Percentiles rank a stretch among this genome's conserved stretches.
Evolutionary conservation across 495 filamentous ascomycete genomes (phyloP).

Genomic region (Immersiella caudata): DNA sequence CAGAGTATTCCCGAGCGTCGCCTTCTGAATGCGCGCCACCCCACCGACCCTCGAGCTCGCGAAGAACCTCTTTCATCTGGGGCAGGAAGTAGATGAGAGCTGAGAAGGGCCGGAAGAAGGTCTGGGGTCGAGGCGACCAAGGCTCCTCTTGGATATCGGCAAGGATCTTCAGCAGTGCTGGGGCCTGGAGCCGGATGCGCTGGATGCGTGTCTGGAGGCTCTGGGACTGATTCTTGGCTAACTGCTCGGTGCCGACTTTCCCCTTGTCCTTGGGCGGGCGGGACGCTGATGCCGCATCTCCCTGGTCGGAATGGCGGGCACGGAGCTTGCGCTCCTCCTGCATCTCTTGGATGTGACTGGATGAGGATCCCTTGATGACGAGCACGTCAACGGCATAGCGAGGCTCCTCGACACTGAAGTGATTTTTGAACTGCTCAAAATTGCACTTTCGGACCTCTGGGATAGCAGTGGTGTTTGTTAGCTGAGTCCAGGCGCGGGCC

Average conservation of each 20-base stretch:
- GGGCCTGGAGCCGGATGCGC: neutral
- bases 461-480: neutral
- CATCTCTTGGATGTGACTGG: neutral
- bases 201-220: neutral
- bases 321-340: neutral
- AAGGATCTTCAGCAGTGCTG: neutral
- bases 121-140: neutral
- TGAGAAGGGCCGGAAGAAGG: neutral
- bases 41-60: neutral
- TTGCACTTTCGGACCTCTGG: slow-evolving; percentile 1
- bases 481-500: neutral
- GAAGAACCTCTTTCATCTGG: neutral
- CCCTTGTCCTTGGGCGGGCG: neutral
- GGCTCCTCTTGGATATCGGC: neutral
- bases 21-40: neutral
- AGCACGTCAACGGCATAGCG: slow-evolving; percentile 1
- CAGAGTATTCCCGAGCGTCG: neutral
- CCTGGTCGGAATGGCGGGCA: neutral
- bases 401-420: neutral
- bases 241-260: neutral
- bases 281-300: too few species aligned
- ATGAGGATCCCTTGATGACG: neutral
- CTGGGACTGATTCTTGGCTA: neutral
- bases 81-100: neutral
- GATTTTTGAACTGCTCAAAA: neutral